A percentile compares a stretch with the other conserved stretches of the same genome.
Evolutionary conservation across 1,284 basidiomycete genomes (phyloP).

Genomic region (Somion occarium): DNA sequence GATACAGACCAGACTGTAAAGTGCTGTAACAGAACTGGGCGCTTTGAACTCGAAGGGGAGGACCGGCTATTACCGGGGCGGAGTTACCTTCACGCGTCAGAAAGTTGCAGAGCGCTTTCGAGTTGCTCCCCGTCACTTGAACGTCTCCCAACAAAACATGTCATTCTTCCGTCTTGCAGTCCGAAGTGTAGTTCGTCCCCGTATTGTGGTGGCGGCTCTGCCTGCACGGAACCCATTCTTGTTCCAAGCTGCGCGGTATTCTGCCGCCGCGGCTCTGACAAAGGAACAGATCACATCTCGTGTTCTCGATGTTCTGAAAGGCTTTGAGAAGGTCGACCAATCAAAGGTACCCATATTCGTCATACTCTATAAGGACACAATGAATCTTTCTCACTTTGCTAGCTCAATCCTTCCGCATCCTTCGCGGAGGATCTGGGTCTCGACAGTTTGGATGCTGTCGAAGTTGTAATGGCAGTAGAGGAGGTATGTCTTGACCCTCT

Average conservation of each 20-base stretch:
- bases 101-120: background rate
- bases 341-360: conserved; percentile 57
- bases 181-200: conserved; percentile 28
- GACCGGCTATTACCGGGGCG: background rate
- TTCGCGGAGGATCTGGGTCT: conserved; percentile 91
- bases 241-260: conserved; percentile 57
- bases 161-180: conserved; percentile 39
- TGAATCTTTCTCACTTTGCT: conserved; percentile 8
- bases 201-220: conserved; percentile 26
- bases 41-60: background rate
- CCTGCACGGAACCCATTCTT: conserved; percentile 25
- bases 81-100: background rate
- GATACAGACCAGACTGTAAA: background rate
- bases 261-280: conserved; percentile 71
- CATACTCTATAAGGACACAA: conserved; percentile 14
- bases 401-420: conserved; percentile 74
- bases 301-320: conserved; percentile 86
- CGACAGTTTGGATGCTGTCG: conserved; percentile 96
- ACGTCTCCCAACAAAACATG: conserved; percentile 28
- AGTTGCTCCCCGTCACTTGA: background rate
- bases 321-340: conserved; percentile 92
- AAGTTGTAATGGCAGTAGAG: conserved; percentile 99
- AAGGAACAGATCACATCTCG: conserved; percentile 78
- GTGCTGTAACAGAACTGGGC: background rate
- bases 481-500: conserved; percentile 58